A percentile compares a stretch with the other conserved stretches of the same genome.
Evolutionary conservation across 345 rosid genomes (phyloP).

Genomic region (Lepidium sativum): DNA sequence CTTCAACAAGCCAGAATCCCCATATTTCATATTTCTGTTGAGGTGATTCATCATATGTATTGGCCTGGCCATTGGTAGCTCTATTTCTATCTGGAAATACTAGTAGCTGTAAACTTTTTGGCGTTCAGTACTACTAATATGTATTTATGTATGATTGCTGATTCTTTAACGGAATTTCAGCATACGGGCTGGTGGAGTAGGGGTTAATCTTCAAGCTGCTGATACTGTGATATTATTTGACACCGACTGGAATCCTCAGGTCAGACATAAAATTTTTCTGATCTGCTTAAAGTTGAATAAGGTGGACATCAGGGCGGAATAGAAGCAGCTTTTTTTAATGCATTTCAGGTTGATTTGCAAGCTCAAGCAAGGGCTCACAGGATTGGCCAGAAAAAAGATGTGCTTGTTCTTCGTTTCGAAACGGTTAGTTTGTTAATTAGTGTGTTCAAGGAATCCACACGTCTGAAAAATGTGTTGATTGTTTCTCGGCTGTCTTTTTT

Average conservation of each 20-base stretch:
- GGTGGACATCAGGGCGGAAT: not conserved
- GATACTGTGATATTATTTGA: constrained; percentile 88
- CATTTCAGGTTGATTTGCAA: constrained; percentile 85
- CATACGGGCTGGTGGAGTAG: constrained; percentile 96
- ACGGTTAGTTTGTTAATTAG: constrained; percentile 41
- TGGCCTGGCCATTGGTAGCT: not conserved
- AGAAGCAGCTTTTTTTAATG: not conserved
- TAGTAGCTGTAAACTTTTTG: not conserved
- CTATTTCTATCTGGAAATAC: not conserved
- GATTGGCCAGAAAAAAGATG: constrained; percentile 96
- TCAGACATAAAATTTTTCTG: constrained; percentile 3
- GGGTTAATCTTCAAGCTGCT: constrained; percentile 92
- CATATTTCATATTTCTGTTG: constrained; percentile 77
- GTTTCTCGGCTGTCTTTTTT: not conserved
- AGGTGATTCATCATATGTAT: constrained; percentile 33
- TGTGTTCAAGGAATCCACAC: not conserved
- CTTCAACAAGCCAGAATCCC: constrained; percentile 57
- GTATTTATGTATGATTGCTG: constrained; percentile 2
- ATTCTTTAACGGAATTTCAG: constrained; percentile 25
- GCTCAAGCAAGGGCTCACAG: constrained; percentile 98
- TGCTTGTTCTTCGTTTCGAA: constrained; percentile 91
- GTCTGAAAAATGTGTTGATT: not conserved
- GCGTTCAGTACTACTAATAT: not conserved
- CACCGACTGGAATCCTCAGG: constrained; percentile 99
- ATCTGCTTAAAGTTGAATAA: not conserved